Base-by-base conservation (phyloP, 345 rosid genomes). In the Luvunga scandens region DNA sequence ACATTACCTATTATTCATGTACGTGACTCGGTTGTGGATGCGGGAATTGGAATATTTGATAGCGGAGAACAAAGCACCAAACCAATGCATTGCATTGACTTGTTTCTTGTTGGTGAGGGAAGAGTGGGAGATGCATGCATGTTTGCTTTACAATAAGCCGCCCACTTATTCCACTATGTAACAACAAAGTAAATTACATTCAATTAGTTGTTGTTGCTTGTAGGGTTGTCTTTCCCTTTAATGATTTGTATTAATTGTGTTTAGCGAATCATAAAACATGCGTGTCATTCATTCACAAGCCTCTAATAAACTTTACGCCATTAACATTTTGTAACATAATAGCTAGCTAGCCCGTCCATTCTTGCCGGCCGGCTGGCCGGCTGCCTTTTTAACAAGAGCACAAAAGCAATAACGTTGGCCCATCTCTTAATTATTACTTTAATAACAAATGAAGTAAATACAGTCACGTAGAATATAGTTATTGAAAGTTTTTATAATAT, bases 201-300 rank as follows among this genome's bases (percentile, higher is more conserved):
- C 16, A n/a, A 50, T 75, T 65, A n/a, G 33, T 75, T 4, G 71
- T 75, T 4, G 71, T 65, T 65, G 71, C 71, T 74, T 71, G 61
- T 50, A 24, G 78, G 1, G 31, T 30, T 50, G 24, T 34, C 14
- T 13, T 50, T 9, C 5, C 45, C 13, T 8, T 19, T 2, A 27
- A 48, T 75, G 33, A 75, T 65, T 64, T 21, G 71, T 62, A 75
- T 75, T 75, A 30, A 50, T 75, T 50, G 45, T 64, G 61, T 24
- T n/a, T n/a, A 33, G 24, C 27, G 6, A 7, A 36, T 56, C 19
- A n/a, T 22, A 24, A 34, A 5, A n/a, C 16, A 34, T 14, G 25
- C 9, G 21, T 24, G 33, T 39, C 25, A 0, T 36, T 39, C 25
- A 0, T 36, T 38, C 28, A 38, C 53, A 64, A 18, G 67, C 67